Conservation (phyloP, 164 flowering plant species). For the Tinospora cordifolia region DNA sequence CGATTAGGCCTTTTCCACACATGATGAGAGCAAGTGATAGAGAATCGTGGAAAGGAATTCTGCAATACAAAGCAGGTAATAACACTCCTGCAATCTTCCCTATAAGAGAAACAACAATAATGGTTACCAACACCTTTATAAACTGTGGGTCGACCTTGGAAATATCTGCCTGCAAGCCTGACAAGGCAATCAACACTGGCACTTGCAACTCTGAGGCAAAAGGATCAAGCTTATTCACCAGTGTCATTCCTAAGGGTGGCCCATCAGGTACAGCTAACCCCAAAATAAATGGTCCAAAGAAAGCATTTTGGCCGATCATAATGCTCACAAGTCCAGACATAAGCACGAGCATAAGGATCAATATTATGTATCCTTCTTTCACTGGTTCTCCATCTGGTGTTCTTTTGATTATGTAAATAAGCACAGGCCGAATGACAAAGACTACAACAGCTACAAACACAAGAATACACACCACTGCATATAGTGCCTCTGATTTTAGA, state of each 20-base stretch:
- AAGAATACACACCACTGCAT: not conserved
- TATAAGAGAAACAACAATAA: conserved; percentile 19
- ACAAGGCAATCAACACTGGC: not conserved
- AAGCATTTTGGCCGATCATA: conserved; percentile 26
- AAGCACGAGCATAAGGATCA: conserved; percentile 15
- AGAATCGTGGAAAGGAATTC: conserved; percentile 41
- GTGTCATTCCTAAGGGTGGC: conserved; percentile 18
- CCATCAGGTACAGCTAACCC: conserved; percentile 36
- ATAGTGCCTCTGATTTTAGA: not conserved
- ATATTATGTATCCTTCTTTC: conserved; percentile 7
- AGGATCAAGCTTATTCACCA: conserved; percentile 11
- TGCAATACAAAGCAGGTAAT: conserved; percentile 30
- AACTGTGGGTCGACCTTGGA: conserved; percentile 10
- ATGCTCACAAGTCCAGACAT: conserved; percentile 20
- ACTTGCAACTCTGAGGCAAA: not conserved
- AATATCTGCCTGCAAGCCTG: not conserved
- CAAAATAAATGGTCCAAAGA: conserved; percentile 29
- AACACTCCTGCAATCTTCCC: conserved; percentile 30
- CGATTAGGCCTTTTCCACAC: conserved; percentile 41
- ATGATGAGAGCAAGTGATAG: conserved; percentile 40
- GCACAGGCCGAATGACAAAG: conserved; percentile 17
- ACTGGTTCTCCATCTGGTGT: conserved; percentile 31
- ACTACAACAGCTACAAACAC: conserved; percentile 4
- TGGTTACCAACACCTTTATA: conserved; percentile 16
- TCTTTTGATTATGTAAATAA: conserved; percentile 21